Conservation (phyloP, 1,284 basidiomycete genomes). For the Naganishia cerealis region DNA sequence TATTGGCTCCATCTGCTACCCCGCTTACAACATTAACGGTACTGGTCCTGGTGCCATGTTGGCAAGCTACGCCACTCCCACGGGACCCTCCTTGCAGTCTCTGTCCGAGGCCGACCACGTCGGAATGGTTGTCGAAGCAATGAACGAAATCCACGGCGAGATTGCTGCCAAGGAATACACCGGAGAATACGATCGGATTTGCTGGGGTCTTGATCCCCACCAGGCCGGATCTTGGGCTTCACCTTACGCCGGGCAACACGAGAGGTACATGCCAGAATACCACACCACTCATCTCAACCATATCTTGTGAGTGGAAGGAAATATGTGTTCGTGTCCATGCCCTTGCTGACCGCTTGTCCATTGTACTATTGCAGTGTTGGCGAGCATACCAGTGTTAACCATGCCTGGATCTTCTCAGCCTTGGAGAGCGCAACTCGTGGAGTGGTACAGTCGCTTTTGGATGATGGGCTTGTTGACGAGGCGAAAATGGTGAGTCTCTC, state of each 20-base stretch:
- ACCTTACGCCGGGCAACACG: conserved; percentile 39
- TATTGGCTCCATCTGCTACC: conserved; percentile 38
- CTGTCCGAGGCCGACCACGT: conserved; percentile 38
- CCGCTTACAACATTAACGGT: conserved; percentile 39
- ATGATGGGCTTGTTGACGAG: conserved; percentile 42
- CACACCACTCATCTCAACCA: conserved; percentile 39
- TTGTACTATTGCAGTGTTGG: conserved; percentile 31
- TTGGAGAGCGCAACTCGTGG: conserved; percentile 39
- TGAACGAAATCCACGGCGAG: conserved; percentile 39
- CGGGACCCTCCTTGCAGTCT: conserved; percentile 33
- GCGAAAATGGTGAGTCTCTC: conserved; percentile 38
- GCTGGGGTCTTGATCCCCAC: conserved; percentile 39
- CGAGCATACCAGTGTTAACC: conserved; percentile 40
- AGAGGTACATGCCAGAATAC: conserved; percentile 40
- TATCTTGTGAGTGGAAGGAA: conserved; percentile 33
- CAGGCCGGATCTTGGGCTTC: conserved; percentile 39
- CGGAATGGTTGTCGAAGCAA: conserved; percentile 36
- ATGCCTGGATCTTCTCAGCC: conserved; percentile 41
- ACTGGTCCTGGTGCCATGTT: conserved; percentile 38
- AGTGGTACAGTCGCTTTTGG: conserved; percentile 39
- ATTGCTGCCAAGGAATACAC: conserved; percentile 39
- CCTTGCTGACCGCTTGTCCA: background rate
- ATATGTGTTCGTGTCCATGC: background rate
- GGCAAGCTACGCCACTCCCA: conserved; percentile 35
- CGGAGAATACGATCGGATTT: conserved; percentile 37